Evolutionary conservation across 2,329 filamentous ascomycete species (phyloP).

Genomic region (Colletotrichum liriopes): DNA sequence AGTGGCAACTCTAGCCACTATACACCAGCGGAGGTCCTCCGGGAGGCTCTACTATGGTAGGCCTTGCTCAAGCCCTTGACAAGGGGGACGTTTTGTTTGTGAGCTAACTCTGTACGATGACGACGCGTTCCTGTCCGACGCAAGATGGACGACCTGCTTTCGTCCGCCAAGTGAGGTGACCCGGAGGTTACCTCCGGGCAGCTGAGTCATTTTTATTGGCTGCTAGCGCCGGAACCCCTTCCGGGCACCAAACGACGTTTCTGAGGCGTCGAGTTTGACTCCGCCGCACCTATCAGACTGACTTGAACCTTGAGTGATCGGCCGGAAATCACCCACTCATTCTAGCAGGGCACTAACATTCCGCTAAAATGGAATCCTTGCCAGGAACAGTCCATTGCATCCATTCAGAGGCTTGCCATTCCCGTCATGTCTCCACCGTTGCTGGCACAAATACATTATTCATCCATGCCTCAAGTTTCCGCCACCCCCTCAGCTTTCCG

Average conservation of each 20-base stretch:
- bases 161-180: constrained; percentile 12
- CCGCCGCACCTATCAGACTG: neutral
- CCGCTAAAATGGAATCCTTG: constrained; percentile 4
- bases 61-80: neutral
- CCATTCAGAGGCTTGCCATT: constrained; percentile 10
- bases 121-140: constrained; percentile 5
- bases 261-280: neutral
- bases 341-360: neutral
- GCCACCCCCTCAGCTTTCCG: neutral
- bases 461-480: neutral
- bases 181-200: constrained; percentile 28
- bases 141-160: constrained; percentile 23
- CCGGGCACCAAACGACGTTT: neutral
- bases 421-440: neutral
- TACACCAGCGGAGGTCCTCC: neutral
- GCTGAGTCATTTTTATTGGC: neutral
- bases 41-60: neutral
- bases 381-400: neutral
- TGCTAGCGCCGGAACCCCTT: neutral
- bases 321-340: constrained; percentile 6
- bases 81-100: neutral
- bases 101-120: constrained; percentile 27
- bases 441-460: neutral
- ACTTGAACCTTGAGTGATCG: constrained; percentile 4
- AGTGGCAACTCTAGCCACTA: neutral